Base-by-base conservation (phyloP, 495 filamentous ascomycete species). In the Penicillium bovifimosum region DNA sequence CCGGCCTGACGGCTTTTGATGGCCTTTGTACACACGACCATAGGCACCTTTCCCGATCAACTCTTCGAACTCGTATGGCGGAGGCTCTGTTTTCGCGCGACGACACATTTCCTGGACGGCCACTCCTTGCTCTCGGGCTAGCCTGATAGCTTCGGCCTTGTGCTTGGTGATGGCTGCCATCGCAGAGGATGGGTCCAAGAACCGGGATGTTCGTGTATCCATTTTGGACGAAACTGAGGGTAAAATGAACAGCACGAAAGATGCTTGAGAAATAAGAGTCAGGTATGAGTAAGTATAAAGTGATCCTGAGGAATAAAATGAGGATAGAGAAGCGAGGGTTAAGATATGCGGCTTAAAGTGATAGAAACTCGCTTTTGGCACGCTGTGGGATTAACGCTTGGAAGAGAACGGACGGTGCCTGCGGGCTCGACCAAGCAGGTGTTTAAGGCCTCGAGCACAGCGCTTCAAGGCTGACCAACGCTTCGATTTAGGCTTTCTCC, bases 1-100 rank as follows among this genome's bases (percentile, higher is more conserved):
- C 16, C 78, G 68, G 20, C 80, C 76, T 0, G 77, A 80, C n/a
- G 78, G 69, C 69, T 70, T 67, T 74, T 85, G 53, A 61, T 60
- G 63, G 17, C 81, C 89, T 68, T 93, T 96, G 77, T 91, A 98
- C 8, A 98, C 93, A 32, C 91, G 84, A 14, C 93, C 95, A 70
- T 90, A 97, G 5, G 86, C 85, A n/a, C 93, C 93, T 68, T 96
- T 97, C 16, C 93, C 93, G 52, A 96, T 92, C 50, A 97, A 72
- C 66, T 97, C 92, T 33, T 86, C 76, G 35, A 98, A 88, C 10
- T 82, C 82, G 57, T 95, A 98, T 1, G 81, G 79, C 9, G 78
- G 78, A 2, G 68, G 58, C 9, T 76, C 70, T 0, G 70, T 66
- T 54, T 76, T 75, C 14, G 73, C 73, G 40, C 73, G 61, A 29